Evolutionary conservation across 2,329 filamentous ascomycete genomes (phyloP).

Genomic region (Aspergillus fructus): DNA sequence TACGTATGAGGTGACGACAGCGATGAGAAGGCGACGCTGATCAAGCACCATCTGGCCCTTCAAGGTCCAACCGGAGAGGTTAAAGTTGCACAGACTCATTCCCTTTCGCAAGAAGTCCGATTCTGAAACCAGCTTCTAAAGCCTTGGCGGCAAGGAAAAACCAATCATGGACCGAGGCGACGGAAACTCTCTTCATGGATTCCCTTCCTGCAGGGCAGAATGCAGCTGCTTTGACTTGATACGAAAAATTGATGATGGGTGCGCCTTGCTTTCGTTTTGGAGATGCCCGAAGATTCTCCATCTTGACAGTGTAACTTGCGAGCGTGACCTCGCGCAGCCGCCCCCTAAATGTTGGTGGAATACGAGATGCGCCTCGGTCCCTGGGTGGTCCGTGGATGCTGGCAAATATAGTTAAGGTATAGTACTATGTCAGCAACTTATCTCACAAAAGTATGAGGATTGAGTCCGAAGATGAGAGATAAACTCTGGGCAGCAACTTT

Average conservation of each 20-base stretch:
- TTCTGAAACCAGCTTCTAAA: constrained; percentile 19
- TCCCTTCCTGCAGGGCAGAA: constrained; percentile 6
- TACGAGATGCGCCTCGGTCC: not conserved
- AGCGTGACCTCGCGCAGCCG: not conserved
- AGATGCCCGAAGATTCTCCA: not conserved
- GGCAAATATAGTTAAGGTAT: not conserved
- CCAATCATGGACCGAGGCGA: constrained; percentile 14
- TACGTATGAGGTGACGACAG: constrained; percentile 3
- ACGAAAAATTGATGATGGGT: not conserved
- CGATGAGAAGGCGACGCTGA: not conserved
- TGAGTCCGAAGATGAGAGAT: not conserved
- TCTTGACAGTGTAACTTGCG: not conserved
- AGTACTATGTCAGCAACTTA: not conserved
- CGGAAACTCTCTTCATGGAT: constrained; percentile 4
- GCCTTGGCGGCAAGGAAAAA: constrained; percentile 14
- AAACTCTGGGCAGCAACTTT: no score
- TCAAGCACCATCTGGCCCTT: not conserved
- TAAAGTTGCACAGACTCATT: constrained; percentile 13
- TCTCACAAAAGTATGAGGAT: not conserved
- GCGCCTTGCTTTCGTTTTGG: not conserved
- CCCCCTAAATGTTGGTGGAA: no score
- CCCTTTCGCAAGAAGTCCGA: constrained; percentile 10
- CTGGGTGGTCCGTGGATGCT: not conserved
- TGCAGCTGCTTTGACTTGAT: not conserved
- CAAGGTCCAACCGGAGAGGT: not conserved